Base-by-base conservation (phyloP, 495 filamentous ascomycete genomes). In the Hyaloscypha hepaticicola region DNA sequence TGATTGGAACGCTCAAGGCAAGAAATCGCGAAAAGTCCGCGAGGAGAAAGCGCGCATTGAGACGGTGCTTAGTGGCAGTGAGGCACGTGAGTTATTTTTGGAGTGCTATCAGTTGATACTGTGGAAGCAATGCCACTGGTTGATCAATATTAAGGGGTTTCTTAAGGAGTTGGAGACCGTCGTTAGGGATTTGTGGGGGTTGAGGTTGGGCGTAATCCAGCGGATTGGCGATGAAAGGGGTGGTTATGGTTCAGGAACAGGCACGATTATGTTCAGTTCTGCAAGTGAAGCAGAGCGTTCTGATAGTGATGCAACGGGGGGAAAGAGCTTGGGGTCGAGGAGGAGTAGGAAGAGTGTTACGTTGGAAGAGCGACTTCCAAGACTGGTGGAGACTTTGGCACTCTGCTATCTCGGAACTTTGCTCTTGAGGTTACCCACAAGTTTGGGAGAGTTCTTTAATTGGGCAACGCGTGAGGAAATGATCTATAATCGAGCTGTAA, bases 71-170 rank as follows among this genome's bases (percentile, higher is more conserved):
- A 73, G 76, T 9, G 92, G 91, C 58, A 78, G 79, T 55, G 77
- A 85, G 49, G 93, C 88, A 27, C 81, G 83, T 60, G 84, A 89
- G 65, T 81, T 96, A n/a, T 96, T 87, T 74, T 77, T 99, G 41
- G 87, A 94, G 73, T 87, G 83, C 69, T 86, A 91, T 59, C 95
- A 98, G 75, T 76, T 97, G n/a, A 85, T 99, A 29, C 76, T 94
- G 1, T 84, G 87, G 78, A 90, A 91, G 73, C 90, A 93, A 79
- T 81, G 84, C 56, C 73, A 84, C 70, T 86, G 80, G 68, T 74
- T 93, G 51, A 77, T 92, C 9, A 77, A 85, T 31, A 74, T 78
- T 9, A 84, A 85, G 70, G 80, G 82, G 0, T 84, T 91, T 66
- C 87, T 89, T 0, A 60, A 63, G 1, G 80, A 84, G 60, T 71